Conservation (phyloP, 768 basidiomycete species). For the Terana coerulea region DNA sequence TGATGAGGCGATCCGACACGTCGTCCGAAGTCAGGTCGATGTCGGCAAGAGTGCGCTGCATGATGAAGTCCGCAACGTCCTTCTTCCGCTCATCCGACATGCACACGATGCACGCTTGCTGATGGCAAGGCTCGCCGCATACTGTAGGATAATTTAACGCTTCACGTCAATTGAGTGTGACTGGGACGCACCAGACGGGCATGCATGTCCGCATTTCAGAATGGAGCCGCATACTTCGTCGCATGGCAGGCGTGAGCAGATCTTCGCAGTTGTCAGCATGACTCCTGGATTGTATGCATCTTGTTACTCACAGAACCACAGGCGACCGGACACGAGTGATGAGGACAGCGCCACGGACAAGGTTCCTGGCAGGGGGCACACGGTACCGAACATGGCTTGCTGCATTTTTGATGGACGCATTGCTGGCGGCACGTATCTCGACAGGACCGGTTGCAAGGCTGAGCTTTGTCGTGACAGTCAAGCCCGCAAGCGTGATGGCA, state of each 20-base stretch:
- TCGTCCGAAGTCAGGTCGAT: conserved; percentile 36
- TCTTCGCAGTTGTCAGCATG: too few species aligned
- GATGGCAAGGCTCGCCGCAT: conserved; percentile 59
- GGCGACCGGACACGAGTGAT: conserved; percentile 53
- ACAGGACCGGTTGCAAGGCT: conserved; percentile 48
- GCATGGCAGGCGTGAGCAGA: conserved; percentile 64
- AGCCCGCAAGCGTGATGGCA: conserved; percentile 54
- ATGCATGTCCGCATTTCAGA: conserved; percentile 58
- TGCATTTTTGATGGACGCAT: conserved; percentile 53
- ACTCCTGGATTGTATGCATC: too few species aligned
- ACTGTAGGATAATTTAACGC: conserved; percentile 39
- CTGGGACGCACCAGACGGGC: conserved; percentile 55
- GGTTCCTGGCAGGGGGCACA: conserved; percentile 62
- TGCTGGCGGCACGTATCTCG: conserved; percentile 45
- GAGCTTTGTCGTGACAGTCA: conserved; percentile 42
- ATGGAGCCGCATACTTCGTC: conserved; percentile 46
- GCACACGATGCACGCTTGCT: conserved; percentile 54
- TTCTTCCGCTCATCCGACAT: conserved; percentile 33
- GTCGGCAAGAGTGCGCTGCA: conserved; percentile 48
- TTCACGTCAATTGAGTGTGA: too few species aligned
- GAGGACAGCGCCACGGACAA: conserved; percentile 59
- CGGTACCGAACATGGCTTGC: conserved; percentile 41
- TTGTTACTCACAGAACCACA: conserved; percentile 59
- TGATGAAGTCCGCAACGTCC: conserved; percentile 56
- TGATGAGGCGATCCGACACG: conserved; percentile 53